Base-by-base conservation (phyloP, 768 basidiomycete genomes). In the Agrocybe chaxingu region DNA sequence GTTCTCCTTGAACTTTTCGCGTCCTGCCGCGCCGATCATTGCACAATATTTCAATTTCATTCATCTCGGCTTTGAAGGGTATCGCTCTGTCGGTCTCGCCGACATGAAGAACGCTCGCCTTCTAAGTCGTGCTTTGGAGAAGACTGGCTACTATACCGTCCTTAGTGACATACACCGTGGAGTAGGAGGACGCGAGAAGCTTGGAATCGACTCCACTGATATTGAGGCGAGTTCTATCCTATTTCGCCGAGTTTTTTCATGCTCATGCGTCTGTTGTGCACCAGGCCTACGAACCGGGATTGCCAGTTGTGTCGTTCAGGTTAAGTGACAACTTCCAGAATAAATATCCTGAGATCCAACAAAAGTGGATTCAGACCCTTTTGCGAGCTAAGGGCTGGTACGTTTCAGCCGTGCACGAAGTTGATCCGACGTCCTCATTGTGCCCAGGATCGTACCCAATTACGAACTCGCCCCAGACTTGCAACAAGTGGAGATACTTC, bases 271-370 rank as follows among this genome's bases (percentile, higher is more conserved):
- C 56, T 61, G 34, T 57, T 39, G 4, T 51, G 36, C 16, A 24
- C 0, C 48, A 77, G 76, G 69, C 57, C 10, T 88, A 85, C 60
- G 65, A 72, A 9, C 74, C 80, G 1, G 82, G 82, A 0, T 67
- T 88, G 7, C 86, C 85, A 7, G 84, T 87, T 3, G 83, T 86
- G 5, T 70, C 81, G 0, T 88, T 87, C 76, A 73, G 76, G 46
- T 77, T 87, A 66, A 76, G 76, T 0, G 80, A 85, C 54, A 66
- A 71, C 13, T 80, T 85, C 68, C 70, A 76, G 61, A 50, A 74
- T 55, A 57, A 80, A 34, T 66, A 84, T 55, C 84, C 84, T 1
- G 72, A 78, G 18, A 56, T 86, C 41, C 71, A 84, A 63, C 85
- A 84, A 58, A 72, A 70, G 33, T 82, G 82, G 78, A 73, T 84